phyloP scores from a whole-genome alignment of 2,329 filamentous ascomycete genomes.

The Colletotrichum scovillei region DNA sequence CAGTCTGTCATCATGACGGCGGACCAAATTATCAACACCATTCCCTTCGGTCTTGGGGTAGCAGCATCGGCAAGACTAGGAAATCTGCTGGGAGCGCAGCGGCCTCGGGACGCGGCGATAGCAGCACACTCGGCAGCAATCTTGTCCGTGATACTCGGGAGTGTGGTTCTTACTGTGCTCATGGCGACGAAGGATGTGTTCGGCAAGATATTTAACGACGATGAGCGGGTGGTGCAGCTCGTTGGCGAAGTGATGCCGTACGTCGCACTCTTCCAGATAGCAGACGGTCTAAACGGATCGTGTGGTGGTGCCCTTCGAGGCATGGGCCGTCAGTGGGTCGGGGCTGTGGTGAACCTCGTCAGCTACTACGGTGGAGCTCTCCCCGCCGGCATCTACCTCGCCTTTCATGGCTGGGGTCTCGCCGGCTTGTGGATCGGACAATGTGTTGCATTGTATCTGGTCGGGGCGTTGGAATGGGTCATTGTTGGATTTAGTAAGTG shows the following conservation, averaged over 20 bases:
- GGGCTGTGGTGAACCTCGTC: constrained; percentile 82
- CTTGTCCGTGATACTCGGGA: constrained; percentile 76
- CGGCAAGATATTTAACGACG: constrained; percentile 84
- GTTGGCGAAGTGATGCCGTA: constrained; percentile 85
- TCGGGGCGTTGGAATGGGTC: constrained; percentile 81
- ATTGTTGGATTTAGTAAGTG: constrained; percentile 84
- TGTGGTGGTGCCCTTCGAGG: constrained; percentile 85
- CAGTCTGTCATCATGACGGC: constrained; percentile 93
- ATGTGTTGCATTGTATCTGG: constrained; percentile 83
- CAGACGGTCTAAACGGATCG: constrained; percentile 86
- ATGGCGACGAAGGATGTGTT: constrained; percentile 79
- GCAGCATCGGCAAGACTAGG: constrained; percentile 83
- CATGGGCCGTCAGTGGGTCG: constrained; percentile 89
- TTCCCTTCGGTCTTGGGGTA: constrained; percentile 88
- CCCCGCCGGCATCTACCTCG: constrained; percentile 84
- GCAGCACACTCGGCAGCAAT: constrained; percentile 82
- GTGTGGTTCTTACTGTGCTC: constrained; percentile 73
- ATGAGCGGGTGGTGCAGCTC: constrained; percentile 75
- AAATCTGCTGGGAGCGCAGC: constrained; percentile 79
- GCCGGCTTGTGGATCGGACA: constrained; percentile 86
- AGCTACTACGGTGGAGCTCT: constrained; percentile 88
- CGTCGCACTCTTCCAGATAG: constrained; percentile 90
- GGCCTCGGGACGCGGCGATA: constrained; percentile 73
- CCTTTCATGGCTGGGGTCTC: constrained; percentile 87
- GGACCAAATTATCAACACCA: constrained; percentile 85